These are phyloP conservation scores for Casuarina equisetifolia DNA, from an alignment of 306 rosid genomes.

Conservation along the genomic window DNA sequence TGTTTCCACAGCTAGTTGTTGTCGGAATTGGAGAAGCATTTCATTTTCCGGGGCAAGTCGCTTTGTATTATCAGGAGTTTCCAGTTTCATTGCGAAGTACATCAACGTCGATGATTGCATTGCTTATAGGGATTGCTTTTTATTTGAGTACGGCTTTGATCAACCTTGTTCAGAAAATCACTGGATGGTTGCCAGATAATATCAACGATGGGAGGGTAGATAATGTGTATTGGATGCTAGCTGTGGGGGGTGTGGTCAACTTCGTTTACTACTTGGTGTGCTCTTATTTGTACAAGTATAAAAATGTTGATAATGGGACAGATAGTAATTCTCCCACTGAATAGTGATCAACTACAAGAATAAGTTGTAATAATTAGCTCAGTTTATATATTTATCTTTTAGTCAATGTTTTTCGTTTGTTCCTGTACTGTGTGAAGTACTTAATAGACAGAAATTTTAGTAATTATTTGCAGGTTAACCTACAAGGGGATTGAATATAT, in stretches of 20 bases:
- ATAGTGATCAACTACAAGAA: too few relatives aligned
- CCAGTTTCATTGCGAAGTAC: conserved; percentile 49
- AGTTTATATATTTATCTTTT: too few relatives aligned
- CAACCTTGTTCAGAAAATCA: conserved; percentile 16
- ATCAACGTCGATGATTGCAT: conserved; percentile 54
- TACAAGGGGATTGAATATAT: too few relatives aligned
- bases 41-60: too few relatives aligned
- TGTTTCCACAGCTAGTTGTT: conserved; percentile 42
- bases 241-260: conserved; percentile 45
- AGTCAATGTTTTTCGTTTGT: too few relatives aligned
- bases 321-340: not conserved
- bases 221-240: conserved; percentile 56
- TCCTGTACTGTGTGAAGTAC: too few relatives aligned
- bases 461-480: too few relatives aligned
- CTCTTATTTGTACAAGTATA: conserved; percentile 10
- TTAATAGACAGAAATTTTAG: too few relatives aligned
- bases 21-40: too few relatives aligned
- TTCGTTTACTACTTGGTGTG: conserved; percentile 50
- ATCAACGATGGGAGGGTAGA: conserved; percentile 51
- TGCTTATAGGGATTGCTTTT: conserved; percentile 44
- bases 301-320: conserved; percentile 22
- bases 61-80: conserved; percentile 23
- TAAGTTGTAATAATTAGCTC: too few relatives aligned
- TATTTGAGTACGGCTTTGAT: conserved; percentile 42
- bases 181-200: conserved; percentile 61